Evolutionary conservation across 164 flowering plant species (phyloP), one percentile per base, ranked within the genome.

Genomic region (Magnolia officinalis): DNA sequence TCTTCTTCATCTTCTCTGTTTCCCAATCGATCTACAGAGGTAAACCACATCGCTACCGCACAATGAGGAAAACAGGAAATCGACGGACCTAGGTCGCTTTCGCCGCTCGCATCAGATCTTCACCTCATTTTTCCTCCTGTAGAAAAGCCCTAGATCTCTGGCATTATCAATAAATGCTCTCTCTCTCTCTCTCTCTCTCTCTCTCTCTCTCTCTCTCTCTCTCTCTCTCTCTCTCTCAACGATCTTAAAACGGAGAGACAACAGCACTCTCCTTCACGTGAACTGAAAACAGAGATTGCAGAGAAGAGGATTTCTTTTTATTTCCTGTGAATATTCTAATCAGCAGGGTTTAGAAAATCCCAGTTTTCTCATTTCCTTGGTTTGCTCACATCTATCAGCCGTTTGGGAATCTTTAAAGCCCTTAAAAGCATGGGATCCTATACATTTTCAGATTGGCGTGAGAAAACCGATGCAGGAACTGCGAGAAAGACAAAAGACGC

Each of bases 251-350:
- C 72, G 63, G 50, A 73, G 58, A 67, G 78, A 70, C 76, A 59
- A 72, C 29, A n/a, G 58, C 61, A 23, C 67, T 13, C 50, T 37
- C n/a, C 71, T 81, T 72, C 85, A 80, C 85, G 83, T 83, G 85
- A 80, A 66, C 50, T 76, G 45, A 19, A 72, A 49, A 45, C 80
- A 78, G 80, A 71, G 10, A 13, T 67, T 51, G 73, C 84, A 76
- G 81, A 50, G 69, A 19, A 26, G 23, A 51, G 19, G 68, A 24
- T 7, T 23, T 45, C 72, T 67, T 45, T 52, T 68, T 59, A 66
- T 23, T n/a, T 50, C 23, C 50, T 49, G 10, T 4, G 8, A 51
- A 6, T 72, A 31, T 51, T 50, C 49, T 20, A 50, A 16, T 66
- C 24, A 24, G 11, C 58, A 10, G 14, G 14, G 19, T 7, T 37